phyloP scores from a whole-genome alignment of 306 rosid species.

The Mimosa pudica region DNA sequence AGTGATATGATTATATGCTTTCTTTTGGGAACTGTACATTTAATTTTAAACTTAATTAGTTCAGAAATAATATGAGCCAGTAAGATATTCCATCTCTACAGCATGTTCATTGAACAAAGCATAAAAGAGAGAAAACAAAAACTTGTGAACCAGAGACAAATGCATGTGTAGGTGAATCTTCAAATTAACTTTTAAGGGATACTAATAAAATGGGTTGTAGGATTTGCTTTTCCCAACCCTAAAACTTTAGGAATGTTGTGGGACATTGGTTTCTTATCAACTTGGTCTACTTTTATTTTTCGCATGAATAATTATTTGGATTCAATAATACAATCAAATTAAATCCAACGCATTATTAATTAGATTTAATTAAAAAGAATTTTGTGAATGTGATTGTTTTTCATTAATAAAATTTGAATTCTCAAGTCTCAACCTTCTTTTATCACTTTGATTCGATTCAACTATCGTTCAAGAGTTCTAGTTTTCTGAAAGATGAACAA shows the following conservation, averaged over 20 bases:
- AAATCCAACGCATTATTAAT: too few species aligned
- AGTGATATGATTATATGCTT: conserved; percentile 45
- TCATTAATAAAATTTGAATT: too few species aligned
- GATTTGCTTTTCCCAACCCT: conserved; percentile 32
- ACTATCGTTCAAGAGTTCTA: too few species aligned
- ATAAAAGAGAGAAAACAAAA: conserved; percentile 9
- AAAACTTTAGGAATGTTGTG: conserved; percentile 2
- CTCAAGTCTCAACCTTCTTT: too few species aligned
- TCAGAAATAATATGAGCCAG: conserved; percentile 36
- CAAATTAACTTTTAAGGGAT: not conserved
- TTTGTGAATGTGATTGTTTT: too few species aligned
- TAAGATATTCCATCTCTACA: conserved; percentile 40
- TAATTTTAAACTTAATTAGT: conserved; percentile 8
- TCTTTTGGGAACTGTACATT: conserved; percentile 34
- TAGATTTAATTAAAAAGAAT: too few species aligned
- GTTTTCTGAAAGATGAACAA: too few species aligned
- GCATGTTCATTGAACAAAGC: conserved; percentile 35
- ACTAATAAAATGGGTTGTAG: conserved; percentile 24
- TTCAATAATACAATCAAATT: not conserved
- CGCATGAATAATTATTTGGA: too few species aligned
- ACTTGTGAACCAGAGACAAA: conserved; percentile 23
- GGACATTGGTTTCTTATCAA: not conserved
- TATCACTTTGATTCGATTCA: too few species aligned
- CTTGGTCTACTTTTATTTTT: not conserved
- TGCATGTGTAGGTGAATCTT: conserved; percentile 44